A percentile compares a stretch with the other conserved stretches of the same genome.
Evolutionary conservation across 306 rosid genomes (phyloP).

Genomic region (Lablab purpureus): DNA sequence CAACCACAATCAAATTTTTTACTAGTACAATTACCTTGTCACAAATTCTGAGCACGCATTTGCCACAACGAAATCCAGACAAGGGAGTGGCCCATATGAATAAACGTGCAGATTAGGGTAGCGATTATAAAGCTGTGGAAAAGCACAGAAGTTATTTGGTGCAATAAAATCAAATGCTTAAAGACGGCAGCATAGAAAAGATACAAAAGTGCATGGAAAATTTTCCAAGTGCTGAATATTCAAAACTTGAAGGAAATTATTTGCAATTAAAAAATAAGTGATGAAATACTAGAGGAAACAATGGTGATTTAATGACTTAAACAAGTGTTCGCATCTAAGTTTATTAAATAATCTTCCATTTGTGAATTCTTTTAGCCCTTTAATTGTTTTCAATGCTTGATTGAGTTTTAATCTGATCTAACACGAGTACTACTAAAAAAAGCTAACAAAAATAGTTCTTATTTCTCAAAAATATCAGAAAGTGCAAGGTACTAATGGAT

Average conservation of each 20-base stretch:
- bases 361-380: neutral
- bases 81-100: constrained; percentile 93
- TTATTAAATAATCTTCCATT: constrained; percentile 40
- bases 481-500: constrained; percentile 31
- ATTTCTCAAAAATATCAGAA: constrained; percentile 10
- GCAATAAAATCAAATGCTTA: constrained; percentile 20
- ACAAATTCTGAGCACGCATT: constrained; percentile 83
- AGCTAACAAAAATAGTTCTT: constrained; percentile 9
- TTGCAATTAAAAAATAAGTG: constrained; percentile 18
- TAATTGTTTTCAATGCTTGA: constrained; percentile 26
- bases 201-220: neutral
- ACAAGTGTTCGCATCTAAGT: constrained; percentile 12
- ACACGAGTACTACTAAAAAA: constrained; percentile 32
- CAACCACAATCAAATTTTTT: constrained; percentile 12
- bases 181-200: constrained; percentile 16
- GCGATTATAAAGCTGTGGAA: constrained; percentile 67
- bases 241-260: neutral
- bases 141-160: constrained; percentile 40
- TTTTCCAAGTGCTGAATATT: neutral
- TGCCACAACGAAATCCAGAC: constrained; percentile 84
- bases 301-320: constrained; percentile 7
- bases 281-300: constrained; percentile 9
- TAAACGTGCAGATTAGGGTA: constrained; percentile 85
- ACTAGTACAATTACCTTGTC: constrained; percentile 67
- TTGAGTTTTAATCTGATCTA: constrained; percentile 20